Conservation (phyloP, 257 asterid species). For the Scutellaria minor region DNA sequence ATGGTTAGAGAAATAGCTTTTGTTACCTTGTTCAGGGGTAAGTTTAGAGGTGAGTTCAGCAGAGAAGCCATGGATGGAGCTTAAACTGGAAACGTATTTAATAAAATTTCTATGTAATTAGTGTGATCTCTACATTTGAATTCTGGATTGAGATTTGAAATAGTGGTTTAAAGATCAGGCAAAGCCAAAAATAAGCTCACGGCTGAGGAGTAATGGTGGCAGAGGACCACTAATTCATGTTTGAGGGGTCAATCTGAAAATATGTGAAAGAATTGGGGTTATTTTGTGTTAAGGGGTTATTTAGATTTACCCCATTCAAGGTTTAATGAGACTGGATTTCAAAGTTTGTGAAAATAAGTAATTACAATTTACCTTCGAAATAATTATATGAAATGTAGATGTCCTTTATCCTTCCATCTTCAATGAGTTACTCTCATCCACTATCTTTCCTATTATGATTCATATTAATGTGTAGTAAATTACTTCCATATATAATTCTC, state of each 20-base stretch:
- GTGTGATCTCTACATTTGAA: background rate
- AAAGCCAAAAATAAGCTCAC: slow-evolving; percentile 30
- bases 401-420: too few species aligned
- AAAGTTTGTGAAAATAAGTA: too few species aligned
- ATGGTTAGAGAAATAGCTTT: background rate
- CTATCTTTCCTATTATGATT: too few species aligned
- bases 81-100: background rate
- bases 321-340: too few species aligned
- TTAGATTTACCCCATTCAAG: too few species aligned
- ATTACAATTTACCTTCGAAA: too few species aligned
- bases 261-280: background rate
- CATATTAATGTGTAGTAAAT: too few species aligned
- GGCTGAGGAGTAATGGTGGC: slow-evolving; percentile 40
- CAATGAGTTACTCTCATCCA: too few species aligned
- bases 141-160: background rate
- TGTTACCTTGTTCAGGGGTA: slow-evolving; percentile 56
- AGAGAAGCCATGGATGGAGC: slow-evolving; percentile 66
- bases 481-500: too few species aligned
- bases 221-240: slow-evolving; percentile 39
- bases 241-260: slow-evolving; percentile 26
- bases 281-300: too few species aligned
- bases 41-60: slow-evolving; percentile 52
- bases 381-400: too few species aligned
- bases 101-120: background rate
- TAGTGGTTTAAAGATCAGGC: slow-evolving; percentile 5